Evolutionary conservation across 805 yeast genomes (phyloP).

Genomic region (Candida ortonii): DNA sequence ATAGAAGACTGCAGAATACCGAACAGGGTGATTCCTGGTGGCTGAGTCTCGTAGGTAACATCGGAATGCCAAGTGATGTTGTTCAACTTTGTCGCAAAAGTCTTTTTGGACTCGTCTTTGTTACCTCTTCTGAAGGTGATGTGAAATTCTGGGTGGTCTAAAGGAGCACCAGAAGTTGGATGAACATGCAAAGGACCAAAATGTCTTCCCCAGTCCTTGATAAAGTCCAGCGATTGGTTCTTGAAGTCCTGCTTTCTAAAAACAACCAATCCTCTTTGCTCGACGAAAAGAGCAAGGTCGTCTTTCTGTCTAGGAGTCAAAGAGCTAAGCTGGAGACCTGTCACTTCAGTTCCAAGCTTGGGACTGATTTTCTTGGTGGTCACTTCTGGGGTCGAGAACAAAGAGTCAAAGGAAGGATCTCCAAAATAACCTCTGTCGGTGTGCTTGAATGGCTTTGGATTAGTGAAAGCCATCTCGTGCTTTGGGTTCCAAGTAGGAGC

Average conservation of each 20-base stretch:
- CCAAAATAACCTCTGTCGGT: slow-evolving; percentile 66
- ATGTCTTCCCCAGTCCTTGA: slow-evolving; percentile 53
- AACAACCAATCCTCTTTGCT: slow-evolving; percentile 66
- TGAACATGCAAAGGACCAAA: slow-evolving; percentile 73
- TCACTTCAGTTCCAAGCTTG: slow-evolving; percentile 63
- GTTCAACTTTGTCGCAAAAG: slow-evolving; percentile 35
- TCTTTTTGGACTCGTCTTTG: slow-evolving; percentile 36
- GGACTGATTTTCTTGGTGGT: slow-evolving; percentile 52
- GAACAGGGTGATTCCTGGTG: slow-evolving; percentile 70
- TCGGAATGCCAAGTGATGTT: slow-evolving; percentile 67
- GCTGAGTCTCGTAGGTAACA: slow-evolving; percentile 69
- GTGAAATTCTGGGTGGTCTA: slow-evolving; percentile 56
- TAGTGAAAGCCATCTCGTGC: slow-evolving; percentile 38
- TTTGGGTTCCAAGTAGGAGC: slow-evolving; percentile 69
- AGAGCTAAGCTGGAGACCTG: slow-evolving; percentile 56
- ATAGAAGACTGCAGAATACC: slow-evolving; percentile 50
- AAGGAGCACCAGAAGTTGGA: slow-evolving; percentile 72
- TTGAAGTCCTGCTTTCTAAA: slow-evolving; percentile 68
- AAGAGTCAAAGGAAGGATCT: slow-evolving; percentile 52
- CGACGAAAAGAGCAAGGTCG: slow-evolving; percentile 66
- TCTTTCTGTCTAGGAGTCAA: slow-evolving; percentile 56
- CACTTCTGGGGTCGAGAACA: slow-evolving; percentile 36
- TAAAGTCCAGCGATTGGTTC: slow-evolving; percentile 46
- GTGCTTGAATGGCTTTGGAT: slow-evolving; percentile 49
- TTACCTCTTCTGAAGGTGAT: slow-evolving; percentile 53